Conservation (phyloP, 2,329 filamentous ascomycete genomes). For the Claviceps monticola region DNA sequence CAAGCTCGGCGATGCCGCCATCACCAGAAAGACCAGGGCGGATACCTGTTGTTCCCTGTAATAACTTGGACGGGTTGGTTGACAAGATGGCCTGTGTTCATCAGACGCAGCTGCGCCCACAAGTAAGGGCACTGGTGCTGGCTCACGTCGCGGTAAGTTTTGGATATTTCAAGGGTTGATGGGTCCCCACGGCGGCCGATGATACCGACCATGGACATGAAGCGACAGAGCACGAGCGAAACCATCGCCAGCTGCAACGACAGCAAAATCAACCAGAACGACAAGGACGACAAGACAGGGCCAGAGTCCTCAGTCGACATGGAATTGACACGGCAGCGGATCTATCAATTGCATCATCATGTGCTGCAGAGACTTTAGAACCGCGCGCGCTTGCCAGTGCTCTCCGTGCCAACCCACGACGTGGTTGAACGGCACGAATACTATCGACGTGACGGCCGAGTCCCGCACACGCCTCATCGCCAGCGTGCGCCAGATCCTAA, state of each 20-base stretch:
- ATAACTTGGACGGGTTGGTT: neutral
- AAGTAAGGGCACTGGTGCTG: neutral
- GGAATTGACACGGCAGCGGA: neutral
- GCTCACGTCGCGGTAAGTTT: neutral
- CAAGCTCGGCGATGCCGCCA: conserved; percentile 2
- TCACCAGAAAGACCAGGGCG: neutral
- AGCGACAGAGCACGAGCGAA: neutral
- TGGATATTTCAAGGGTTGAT: conserved; percentile 2
- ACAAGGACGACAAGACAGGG: neutral
- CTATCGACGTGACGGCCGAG: neutral
- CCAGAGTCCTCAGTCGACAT: neutral
- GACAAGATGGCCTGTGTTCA: neutral
- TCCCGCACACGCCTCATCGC: neutral
- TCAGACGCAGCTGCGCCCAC: neutral
- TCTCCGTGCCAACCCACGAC: conserved; percentile 2
- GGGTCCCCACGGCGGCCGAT: neutral
- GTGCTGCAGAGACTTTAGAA: neutral
- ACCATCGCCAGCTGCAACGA: neutral
- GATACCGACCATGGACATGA: neutral
- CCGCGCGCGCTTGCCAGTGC: neutral
- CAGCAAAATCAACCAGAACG: neutral
- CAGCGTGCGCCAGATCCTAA: neutral
- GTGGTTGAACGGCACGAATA: neutral
- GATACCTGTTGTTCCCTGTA: neutral
- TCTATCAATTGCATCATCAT: conserved; percentile 1